Evolutionary conservation across 1,139 yeast genomes (phyloP).

Genomic region (Blastobotrys capitulatus): DNA sequence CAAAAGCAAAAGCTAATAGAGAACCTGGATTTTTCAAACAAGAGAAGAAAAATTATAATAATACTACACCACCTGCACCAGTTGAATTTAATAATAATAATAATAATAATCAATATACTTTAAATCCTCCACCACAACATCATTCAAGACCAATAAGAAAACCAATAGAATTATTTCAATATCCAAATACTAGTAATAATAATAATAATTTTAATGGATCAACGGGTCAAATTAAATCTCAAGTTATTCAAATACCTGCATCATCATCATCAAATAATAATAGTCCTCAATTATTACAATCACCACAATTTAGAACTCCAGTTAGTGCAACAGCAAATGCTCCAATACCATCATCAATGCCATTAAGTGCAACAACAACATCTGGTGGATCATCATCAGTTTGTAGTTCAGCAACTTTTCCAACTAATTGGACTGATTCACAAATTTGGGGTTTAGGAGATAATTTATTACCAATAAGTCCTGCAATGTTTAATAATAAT

Average conservation of each 20-base stretch:
- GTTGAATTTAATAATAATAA: constrained; percentile 1
- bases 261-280: not conserved
- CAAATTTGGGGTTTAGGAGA: not conserved
- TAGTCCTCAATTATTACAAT: constrained; percentile 1
- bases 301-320: constrained; percentile 8
- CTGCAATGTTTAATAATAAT: not conserved
- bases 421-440: not conserved
- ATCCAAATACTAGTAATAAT: constrained; percentile 6
- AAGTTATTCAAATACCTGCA: constrained; percentile 16
- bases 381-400: not conserved
- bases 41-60: not conserved
- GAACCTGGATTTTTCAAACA: constrained; percentile 3
- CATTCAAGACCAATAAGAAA: constrained; percentile 7
- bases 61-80: not conserved
- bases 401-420: not conserved
- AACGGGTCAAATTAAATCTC: constrained; percentile 13
- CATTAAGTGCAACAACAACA: constrained; percentile 2
- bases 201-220: not conserved
- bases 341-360: not conserved
- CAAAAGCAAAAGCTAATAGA: constrained; percentile 23
- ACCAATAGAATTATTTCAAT: constrained; percentile 5
- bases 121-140: constrained; percentile 13
- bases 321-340: constrained; percentile 4
- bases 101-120: constrained; percentile 7
- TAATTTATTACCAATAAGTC: not conserved